These are phyloP conservation scores for Escovopsis sp. DNA, from an alignment of 2,329 filamentous ascomycete genomes.

Conservation along the genomic window DNA sequence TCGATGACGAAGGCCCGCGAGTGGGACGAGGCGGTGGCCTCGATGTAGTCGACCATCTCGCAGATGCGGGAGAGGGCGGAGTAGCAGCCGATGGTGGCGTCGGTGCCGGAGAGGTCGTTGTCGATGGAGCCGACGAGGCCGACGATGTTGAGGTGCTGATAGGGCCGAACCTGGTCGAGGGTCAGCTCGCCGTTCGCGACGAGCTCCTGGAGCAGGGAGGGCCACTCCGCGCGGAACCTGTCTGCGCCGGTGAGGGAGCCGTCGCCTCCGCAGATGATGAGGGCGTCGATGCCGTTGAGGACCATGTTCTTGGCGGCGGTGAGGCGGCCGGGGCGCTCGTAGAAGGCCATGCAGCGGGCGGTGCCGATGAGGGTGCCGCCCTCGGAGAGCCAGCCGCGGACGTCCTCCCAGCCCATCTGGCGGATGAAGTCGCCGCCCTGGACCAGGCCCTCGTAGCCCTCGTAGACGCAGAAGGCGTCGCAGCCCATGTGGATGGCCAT, in stretches of 20 bases:
- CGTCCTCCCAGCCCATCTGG: conserved; percentile 82
- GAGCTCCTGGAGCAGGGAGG: conserved; percentile 70
- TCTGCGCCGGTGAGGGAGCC: conserved; percentile 93
- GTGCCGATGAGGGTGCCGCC: conserved; percentile 94
- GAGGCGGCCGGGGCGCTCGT: conserved; percentile 70
- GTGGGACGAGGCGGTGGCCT: conserved; percentile 87
- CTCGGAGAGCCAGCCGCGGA: conserved; percentile 84
- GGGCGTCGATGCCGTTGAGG: conserved; percentile 77
- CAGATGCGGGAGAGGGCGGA: conserved; percentile 87
- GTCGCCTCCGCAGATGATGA: conserved; percentile 95
- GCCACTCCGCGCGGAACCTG: conserved; percentile 85
- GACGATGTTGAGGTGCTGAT: conserved; percentile 84
- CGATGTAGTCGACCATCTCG: conserved; percentile 91
- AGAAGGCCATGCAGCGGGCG: conserved; percentile 83
- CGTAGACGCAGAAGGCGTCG: conserved; percentile 69
- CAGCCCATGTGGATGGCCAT: conserved; percentile 77
- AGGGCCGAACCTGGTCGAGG: conserved; percentile 54
- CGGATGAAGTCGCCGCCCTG: conserved; percentile 77
- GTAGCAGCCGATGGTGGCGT: conserved; percentile 95
- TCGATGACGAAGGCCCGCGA: conserved; percentile 94
- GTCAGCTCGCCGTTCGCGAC: conserved; percentile 59
- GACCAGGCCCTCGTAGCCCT: conserved; percentile 92
- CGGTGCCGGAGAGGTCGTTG: conserved; percentile 93
- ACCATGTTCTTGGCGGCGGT: conserved; percentile 90
- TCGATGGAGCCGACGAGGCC: conserved; percentile 94